Percentiles rank a stretch among this genome's conserved stretches.
phyloP scores from a whole-genome alignment of 164 flowering plant species.

The Buxus sempervirens region DNA sequence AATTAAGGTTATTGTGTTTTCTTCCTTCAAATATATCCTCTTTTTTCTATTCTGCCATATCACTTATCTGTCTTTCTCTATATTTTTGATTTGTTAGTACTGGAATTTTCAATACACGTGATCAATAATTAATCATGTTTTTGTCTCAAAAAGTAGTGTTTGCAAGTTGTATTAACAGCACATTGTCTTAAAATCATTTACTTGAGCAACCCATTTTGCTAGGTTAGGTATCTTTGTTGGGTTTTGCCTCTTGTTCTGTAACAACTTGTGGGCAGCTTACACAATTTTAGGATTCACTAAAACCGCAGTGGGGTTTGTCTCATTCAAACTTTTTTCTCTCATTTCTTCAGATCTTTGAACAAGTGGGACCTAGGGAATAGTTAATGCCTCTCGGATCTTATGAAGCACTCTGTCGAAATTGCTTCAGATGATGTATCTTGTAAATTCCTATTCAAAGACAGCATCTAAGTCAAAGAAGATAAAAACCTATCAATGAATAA shows the following conservation, averaged over 20 bases:
- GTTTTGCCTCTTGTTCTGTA: conserved; percentile 21
- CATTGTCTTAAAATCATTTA: conserved; percentile 11
- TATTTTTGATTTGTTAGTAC: not conserved
- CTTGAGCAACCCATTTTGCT: conserved; percentile 7
- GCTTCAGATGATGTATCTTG: too few relatives aligned
- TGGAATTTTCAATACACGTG: not conserved
- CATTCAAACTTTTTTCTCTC: not conserved
- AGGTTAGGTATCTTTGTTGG: conserved; percentile 11
- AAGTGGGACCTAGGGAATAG: too few relatives aligned
- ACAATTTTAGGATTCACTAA: not conserved
- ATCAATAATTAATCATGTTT: not conserved
- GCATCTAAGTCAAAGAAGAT: too few relatives aligned
- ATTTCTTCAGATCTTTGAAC: too few relatives aligned
- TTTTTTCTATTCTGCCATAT: not conserved
- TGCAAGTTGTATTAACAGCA: conserved; percentile 25
- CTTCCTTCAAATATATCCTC: not conserved
- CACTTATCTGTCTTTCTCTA: not conserved
- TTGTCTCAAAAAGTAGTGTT: conserved; percentile 7
- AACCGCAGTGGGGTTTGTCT: not conserved
- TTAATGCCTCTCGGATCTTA: too few relatives aligned
- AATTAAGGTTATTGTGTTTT: too few relatives aligned
- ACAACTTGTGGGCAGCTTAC: conserved; percentile 12
- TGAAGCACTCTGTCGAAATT: too few relatives aligned
- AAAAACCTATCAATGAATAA: too few relatives aligned
- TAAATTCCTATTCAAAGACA: too few relatives aligned